Evolutionary conservation across 1,284 basidiomycete species (phyloP).

Genomic region (Mycena sp.): DNA sequence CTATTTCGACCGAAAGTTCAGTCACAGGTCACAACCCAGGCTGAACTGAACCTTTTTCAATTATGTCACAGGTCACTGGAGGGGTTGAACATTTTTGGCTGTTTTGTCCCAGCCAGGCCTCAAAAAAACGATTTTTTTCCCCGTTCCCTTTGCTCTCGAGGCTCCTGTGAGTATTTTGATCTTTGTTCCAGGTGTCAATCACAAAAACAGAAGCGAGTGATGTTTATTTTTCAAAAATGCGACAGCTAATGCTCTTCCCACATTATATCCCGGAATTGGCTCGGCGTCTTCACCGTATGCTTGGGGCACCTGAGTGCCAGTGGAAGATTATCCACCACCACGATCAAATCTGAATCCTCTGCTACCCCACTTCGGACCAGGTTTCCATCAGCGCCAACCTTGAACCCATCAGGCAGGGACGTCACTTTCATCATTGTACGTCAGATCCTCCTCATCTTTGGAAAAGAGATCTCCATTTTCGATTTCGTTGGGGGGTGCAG

Average conservation of each 20-base stretch:
- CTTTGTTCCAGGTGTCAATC: too few species aligned
- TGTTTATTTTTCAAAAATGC: too few species aligned
- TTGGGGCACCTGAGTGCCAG: too few species aligned
- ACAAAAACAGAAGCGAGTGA: too few species aligned
- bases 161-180: too few species aligned
- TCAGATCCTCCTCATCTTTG: background rate
- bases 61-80: too few species aligned
- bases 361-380: background rate
- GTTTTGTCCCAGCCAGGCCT: background rate
- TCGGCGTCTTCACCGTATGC: too few species aligned
- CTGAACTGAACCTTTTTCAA: too few species aligned
- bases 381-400: background rate
- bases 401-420: background rate
- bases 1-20: too few species aligned
- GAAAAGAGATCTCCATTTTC: background rate
- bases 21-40: too few species aligned
- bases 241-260: background rate
- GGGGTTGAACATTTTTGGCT: background rate
- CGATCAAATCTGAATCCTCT: background rate
- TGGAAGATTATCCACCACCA: background rate
- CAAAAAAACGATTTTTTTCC: background rate
- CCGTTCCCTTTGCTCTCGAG: background rate
- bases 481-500: background rate
- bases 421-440: slow-evolving; percentile 3
- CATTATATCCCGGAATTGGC: too few species aligned